phyloP scores from a whole-genome alignment of 192 early-diverging fungal genomes.

The Coemansia brasiliensis region DNA sequence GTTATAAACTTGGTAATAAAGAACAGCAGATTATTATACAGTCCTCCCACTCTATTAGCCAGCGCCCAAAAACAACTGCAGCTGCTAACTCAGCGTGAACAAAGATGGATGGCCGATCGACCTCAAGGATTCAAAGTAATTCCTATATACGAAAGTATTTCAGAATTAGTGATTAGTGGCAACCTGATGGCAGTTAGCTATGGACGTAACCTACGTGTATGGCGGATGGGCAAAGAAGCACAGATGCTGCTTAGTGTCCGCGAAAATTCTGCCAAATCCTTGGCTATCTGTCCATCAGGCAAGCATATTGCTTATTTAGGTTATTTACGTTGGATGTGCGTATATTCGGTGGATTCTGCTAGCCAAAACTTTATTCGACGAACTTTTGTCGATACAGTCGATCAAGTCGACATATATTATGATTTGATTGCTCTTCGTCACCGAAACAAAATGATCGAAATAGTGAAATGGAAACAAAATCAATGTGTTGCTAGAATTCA shows the following conservation, averaged over 20 bases:
- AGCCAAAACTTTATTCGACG: not conserved
- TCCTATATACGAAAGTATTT: not conserved
- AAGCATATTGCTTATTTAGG: constrained; percentile 1
- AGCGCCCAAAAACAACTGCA: not conserved
- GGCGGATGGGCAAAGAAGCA: not conserved
- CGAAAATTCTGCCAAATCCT: constrained; percentile 15
- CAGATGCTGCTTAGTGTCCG: constrained; percentile 10
- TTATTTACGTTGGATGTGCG: constrained; percentile 15
- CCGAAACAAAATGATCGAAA: constrained; percentile 5
- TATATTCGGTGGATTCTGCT: constrained; percentile 10
- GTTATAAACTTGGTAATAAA: constrained; percentile 2
- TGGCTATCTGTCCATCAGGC: constrained; percentile 19
- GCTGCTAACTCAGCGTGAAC: constrained; percentile 10
- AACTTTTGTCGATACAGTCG: constrained; percentile 3
- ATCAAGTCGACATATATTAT: constrained; percentile 11
- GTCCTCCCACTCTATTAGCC: not conserved
- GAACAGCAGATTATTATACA: not conserved
- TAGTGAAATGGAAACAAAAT: constrained; percentile 12
- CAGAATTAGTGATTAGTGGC: constrained; percentile 6
- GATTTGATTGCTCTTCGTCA: constrained; percentile 11
- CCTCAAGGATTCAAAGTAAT: constrained; percentile 13
- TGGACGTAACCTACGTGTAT: constrained; percentile 13
- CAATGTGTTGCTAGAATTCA: not conserved
- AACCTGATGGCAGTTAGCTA: constrained; percentile 18
- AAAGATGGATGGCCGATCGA: constrained; percentile 9